A percentile compares a stretch with the other conserved stretches of the same genome.
These are phyloP conservation scores for Aurantiochytrium sp. DNA, from an alignment of 108 stramenopile genomes.

Conservation along the genomic window DNA sequence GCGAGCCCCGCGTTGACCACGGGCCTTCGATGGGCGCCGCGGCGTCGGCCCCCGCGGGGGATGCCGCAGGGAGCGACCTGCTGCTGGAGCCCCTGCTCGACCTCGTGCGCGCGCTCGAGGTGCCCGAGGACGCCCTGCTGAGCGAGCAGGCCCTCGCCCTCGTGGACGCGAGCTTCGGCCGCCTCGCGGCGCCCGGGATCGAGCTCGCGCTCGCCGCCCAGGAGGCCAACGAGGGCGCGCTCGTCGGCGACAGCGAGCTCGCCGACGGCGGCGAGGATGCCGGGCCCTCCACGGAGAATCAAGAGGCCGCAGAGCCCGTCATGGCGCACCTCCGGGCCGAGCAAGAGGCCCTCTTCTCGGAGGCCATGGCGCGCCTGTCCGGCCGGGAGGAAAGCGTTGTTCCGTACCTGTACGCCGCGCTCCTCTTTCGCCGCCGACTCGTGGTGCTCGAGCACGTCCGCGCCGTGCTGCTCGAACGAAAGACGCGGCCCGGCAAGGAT, in stretches of 20 bases:
- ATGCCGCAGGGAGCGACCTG: neutral
- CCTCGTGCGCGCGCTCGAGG: neutral
- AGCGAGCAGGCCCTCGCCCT: neutral
- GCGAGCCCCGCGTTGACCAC: no score
- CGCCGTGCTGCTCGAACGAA: neutral
- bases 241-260: neutral
- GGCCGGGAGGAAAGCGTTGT: neutral
- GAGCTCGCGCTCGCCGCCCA: neutral
- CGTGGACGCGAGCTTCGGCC: neutral
- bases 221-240: neutral
- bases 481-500: neutral
- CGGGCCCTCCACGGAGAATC: neutral
- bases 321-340: neutral
- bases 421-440: constrained; percentile 5
- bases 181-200: neutral
- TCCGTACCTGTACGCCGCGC: neutral
- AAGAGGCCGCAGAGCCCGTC: neutral
- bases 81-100: neutral
- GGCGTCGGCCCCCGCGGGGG: neutral
- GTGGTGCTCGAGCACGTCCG: neutral
- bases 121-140: neutral
- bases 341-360: neutral
- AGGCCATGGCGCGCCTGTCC: neutral
- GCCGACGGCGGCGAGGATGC: neutral
- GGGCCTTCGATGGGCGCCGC: neutral